Evolutionary conservation across 306 rosid species (phyloP).

Genomic region (Purshia tridentata): DNA sequence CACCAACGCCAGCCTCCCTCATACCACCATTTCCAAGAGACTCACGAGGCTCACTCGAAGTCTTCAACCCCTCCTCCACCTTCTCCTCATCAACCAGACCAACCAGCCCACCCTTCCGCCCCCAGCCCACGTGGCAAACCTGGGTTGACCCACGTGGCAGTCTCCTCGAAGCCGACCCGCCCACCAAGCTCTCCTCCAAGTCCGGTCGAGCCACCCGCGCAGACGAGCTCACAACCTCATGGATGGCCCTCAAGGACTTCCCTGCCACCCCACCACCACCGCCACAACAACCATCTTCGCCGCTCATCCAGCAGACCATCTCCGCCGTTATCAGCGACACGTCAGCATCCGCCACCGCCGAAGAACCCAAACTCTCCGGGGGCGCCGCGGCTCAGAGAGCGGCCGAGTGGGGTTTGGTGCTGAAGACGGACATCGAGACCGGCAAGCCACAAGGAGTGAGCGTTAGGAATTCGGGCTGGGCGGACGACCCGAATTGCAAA

Average conservation of each 20-base stretch:
- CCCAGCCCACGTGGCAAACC: conserved; percentile 47
- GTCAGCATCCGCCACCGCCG: conserved; percentile 5
- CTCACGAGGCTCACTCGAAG: conserved; percentile 86
- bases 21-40: conserved; percentile 58
- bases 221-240: conserved; percentile 57
- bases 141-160: conserved; percentile 39
- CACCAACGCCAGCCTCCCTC: conserved; percentile 29
- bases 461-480: conserved; percentile 63
- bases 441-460: conserved; percentile 80
- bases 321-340: conserved; percentile 35
- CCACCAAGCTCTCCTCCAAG: conserved; percentile 17
- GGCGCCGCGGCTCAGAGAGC: conserved; percentile 73
- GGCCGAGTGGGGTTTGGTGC: conserved; percentile 91
- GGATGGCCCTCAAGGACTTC: conserved; percentile 84
- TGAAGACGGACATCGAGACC: conserved; percentile 72
- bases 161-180: conserved; percentile 23
- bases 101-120: conserved; percentile 26
- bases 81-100: conserved; percentile 28
- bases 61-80: conserved; percentile 66
- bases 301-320: conserved; percentile 10
- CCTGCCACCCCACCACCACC: conserved; percentile 29
- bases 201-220: background rate
- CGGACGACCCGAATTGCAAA: conserved; percentile 45
- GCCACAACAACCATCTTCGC: conserved; percentile 24
- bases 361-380: background rate